phyloP scores from a whole-genome alignment of 495 filamentous ascomycete genomes.

The Penicillium alfredii region DNA sequence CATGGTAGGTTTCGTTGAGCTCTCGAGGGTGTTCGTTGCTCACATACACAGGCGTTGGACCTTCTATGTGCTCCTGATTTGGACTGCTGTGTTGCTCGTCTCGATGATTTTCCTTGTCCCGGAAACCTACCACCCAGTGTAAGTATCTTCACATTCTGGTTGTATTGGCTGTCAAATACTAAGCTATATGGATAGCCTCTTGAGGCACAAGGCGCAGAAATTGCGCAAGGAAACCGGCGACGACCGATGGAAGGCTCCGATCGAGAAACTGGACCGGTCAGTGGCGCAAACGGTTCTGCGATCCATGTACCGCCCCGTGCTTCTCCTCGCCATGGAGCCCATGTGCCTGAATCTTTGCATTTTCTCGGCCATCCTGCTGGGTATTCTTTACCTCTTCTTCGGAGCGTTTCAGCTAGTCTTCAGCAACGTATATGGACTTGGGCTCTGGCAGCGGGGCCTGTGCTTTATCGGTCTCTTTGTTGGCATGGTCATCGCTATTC shows the following conservation, averaged over 20 bases:
- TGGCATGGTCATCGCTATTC: conserved; percentile 66
- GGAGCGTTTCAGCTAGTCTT: conserved; percentile 89
- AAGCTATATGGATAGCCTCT: conserved; percentile 47
- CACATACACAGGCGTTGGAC: conserved; percentile 88
- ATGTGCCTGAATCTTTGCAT: conserved; percentile 83
- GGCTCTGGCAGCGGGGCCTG: conserved; percentile 73
- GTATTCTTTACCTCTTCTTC: conserved; percentile 92
- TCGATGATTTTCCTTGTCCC: conserved; percentile 70
- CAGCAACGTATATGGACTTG: conserved; percentile 66
- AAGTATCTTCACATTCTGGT: conserved; percentile 11
- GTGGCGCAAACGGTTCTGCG: conserved; percentile 62
- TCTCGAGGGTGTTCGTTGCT: too few species aligned
- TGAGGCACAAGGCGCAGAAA: conserved; percentile 66
- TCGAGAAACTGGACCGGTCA: conserved; percentile 70
- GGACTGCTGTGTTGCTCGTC: conserved; percentile 57
- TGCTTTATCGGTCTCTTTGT: conserved; percentile 77
- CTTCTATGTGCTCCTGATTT: conserved; percentile 82
- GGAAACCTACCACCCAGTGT: conserved; percentile 82
- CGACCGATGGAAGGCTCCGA: conserved; percentile 67
- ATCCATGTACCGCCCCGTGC: conserved; percentile 72
- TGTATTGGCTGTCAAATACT: conserved; percentile 4
- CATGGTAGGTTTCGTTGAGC: conserved; percentile 61
- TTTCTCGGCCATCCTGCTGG: conserved; percentile 78
- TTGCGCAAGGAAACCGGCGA: conserved; percentile 75
- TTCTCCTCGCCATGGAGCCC: conserved; percentile 76